phyloP scores from a whole-genome alignment of 2,329 filamentous ascomycete genomes.

The Epichloe typhina region DNA sequence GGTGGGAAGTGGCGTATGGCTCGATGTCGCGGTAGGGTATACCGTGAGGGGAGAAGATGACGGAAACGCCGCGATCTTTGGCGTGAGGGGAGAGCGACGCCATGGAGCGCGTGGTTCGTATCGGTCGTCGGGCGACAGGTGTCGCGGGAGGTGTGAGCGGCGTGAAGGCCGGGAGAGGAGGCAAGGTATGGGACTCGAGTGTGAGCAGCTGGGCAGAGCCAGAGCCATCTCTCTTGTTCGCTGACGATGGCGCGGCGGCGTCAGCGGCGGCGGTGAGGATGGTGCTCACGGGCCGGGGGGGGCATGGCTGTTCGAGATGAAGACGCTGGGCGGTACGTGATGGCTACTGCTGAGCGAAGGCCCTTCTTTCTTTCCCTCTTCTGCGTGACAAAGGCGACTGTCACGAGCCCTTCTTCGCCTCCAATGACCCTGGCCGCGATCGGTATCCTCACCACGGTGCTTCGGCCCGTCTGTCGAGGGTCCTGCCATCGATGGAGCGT shows the following conservation, averaged over 20 bases:
- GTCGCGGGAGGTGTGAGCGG: slow-evolving; percentile 25
- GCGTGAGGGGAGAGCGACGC: slow-evolving; percentile 20
- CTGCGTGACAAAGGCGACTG: slow-evolving; percentile 51
- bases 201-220: not conserved
- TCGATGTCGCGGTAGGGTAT: slow-evolving; percentile 39
- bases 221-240: slow-evolving; percentile 3
- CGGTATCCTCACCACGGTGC: slow-evolving; percentile 29
- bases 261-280: slow-evolving; percentile 4
- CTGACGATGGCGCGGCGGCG: slow-evolving; percentile 3
- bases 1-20: slow-evolving; percentile 43
- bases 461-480: slow-evolving; percentile 19
- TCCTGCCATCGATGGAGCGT: slow-evolving; percentile 35
- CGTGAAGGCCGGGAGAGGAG: slow-evolving; percentile 9
- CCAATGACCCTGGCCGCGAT: slow-evolving; percentile 39
- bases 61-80: slow-evolving; percentile 36
- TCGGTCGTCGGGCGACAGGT: slow-evolving; percentile 20
- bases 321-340: slow-evolving; percentile 53
- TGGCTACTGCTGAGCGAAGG: slow-evolving; percentile 53
- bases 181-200: slow-evolving; percentile 1
- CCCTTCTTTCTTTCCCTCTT: slow-evolving; percentile 46
- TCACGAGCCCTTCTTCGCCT: slow-evolving; percentile 52
- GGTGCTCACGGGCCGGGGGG: slow-evolving; percentile 8
- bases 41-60: slow-evolving; percentile 54
- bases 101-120: slow-evolving; percentile 23
- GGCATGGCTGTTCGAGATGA: slow-evolving; percentile 9